Conservation (phyloP, 2,329 filamentous ascomycete genomes). For the Aspergillus sp. region DNA sequence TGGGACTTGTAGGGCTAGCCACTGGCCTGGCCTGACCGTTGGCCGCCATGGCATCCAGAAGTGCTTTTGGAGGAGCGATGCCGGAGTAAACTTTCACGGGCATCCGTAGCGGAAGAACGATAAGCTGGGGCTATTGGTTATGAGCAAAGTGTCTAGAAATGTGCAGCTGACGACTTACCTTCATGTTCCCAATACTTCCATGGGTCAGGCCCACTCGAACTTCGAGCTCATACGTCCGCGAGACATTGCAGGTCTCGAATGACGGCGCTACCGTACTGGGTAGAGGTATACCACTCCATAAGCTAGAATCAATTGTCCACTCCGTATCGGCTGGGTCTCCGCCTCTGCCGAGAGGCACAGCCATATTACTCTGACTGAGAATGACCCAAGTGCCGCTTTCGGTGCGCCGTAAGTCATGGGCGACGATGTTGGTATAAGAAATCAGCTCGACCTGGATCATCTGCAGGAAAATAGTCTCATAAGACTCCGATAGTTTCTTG, state of each 20-base stretch:
- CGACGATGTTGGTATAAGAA: slow-evolving; percentile 75
- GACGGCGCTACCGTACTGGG: slow-evolving; percentile 85
- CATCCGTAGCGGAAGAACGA: slow-evolving; percentile 77
- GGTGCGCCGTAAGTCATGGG: slow-evolving; percentile 70
- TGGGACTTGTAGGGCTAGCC: slow-evolving; percentile 21
- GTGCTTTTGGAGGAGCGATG: slow-evolving; percentile 74
- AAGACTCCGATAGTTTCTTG: slow-evolving; percentile 70
- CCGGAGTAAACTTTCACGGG: slow-evolving; percentile 83
- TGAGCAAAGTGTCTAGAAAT: slow-evolving; percentile 18
- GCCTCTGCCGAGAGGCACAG: slow-evolving; percentile 65
- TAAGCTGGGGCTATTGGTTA: slow-evolving; percentile 63
- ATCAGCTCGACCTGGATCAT: slow-evolving; percentile 81
- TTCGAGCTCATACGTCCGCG: slow-evolving; percentile 79
- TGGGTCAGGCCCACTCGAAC: slow-evolving; percentile 76
- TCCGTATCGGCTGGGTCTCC: slow-evolving; percentile 65
- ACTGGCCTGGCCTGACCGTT: slow-evolving; percentile 27
- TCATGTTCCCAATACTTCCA: slow-evolving; percentile 59
- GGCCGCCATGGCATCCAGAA: slow-evolving; percentile 66
- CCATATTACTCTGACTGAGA: slow-evolving; percentile 69
- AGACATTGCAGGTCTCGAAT: slow-evolving; percentile 87
- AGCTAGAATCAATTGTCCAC: slow-evolving; percentile 64
- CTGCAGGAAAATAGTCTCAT: slow-evolving; percentile 72
- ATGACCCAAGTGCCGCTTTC: slow-evolving; percentile 78
- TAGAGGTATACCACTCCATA: slow-evolving; percentile 73
- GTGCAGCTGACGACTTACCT: slow-evolving; percentile 42